Evolutionary conservation across 2,329 filamentous ascomycete genomes (phyloP), one percentile per base, ranked within the genome.

Genomic region (Nigrospora osmanthi): DNA sequence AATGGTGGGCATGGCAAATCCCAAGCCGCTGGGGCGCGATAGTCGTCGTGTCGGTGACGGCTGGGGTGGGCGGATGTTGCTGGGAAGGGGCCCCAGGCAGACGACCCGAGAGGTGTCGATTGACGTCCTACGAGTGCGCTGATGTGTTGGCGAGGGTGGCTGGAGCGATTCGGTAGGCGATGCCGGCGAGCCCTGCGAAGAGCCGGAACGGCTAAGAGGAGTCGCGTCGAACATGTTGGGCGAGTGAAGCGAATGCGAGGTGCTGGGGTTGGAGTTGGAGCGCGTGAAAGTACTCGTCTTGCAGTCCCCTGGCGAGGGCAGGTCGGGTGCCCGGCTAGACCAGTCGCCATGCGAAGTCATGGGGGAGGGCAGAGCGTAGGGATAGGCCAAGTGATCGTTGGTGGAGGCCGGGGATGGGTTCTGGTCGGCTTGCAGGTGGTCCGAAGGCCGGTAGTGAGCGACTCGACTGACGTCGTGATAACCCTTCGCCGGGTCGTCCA

Each of bases 61-160:
- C 13, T 58, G 49, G 11, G 68, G 68, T 12, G 71, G 51, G 37
- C 60, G 61, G 4, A 77, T 54, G 43, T 73, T 72, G 35, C 70
- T 68, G 0, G 77, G 77, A 5, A 81, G 53, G 6, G 72, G 70
- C 0, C 78, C 78, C 0, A 80, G 62, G 46, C 75, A 81, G 1
- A 81, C 62, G 3, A 81, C 68, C 15, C 71, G 69, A 4, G 68
- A 67, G 1, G 74, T 64, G 48, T 78, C 72, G 45, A 81, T 78
- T 1, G 71, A 70, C 1, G 69, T 68, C 33, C 40, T 16, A 10
- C 5, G 23, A 28, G 5, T 28, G 23, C 69, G 65, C 44, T 77
- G 75, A 36, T 68, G 60, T 11, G 58, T 57, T 2, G 66, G 59
- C 4, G 59, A 51, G 13, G 61, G 57, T 11, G 61, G 49, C 16